Percentiles rank a stretch among this genome's conserved stretches.
Evolutionary conservation across 768 basidiomycete genomes (phyloP).

Genomic region (Podaxis carcinomalis): DNA sequence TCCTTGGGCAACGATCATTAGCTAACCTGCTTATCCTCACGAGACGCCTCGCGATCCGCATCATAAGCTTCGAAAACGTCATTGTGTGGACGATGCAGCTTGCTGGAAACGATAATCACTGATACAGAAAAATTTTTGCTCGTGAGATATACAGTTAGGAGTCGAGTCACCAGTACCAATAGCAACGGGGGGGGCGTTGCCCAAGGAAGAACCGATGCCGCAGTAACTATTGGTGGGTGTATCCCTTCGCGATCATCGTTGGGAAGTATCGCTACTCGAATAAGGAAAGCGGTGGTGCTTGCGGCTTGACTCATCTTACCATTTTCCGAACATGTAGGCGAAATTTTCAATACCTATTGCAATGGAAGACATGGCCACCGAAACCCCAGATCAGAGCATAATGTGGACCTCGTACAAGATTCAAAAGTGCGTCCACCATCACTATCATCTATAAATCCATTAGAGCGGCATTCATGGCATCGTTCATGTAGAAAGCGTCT

Average conservation of each 20-base stretch:
- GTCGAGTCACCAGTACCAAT: no score
- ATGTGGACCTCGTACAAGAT: background rate
- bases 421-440: background rate
- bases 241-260: no score
- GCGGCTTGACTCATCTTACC: background rate
- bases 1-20: background rate
- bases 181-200: background rate
- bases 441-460: background rate
- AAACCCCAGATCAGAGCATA: background rate
- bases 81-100: background rate
- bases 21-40: background rate
- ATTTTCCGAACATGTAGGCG: background rate
- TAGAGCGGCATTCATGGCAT: no score
- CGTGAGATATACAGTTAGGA: background rate
- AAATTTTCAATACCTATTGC: background rate
- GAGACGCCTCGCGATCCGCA: background rate
- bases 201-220: background rate
- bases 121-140: background rate
- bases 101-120: background rate
- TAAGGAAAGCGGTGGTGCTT: background rate
- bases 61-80: background rate
- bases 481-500: no score
- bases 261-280: background rate
- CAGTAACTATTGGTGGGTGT: background rate
- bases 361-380: no score